Evolutionary conservation across 345 rosid genomes (phyloP), one percentile per base, ranked within the genome.

Genomic region (Eutrema yunnanense): DNA sequence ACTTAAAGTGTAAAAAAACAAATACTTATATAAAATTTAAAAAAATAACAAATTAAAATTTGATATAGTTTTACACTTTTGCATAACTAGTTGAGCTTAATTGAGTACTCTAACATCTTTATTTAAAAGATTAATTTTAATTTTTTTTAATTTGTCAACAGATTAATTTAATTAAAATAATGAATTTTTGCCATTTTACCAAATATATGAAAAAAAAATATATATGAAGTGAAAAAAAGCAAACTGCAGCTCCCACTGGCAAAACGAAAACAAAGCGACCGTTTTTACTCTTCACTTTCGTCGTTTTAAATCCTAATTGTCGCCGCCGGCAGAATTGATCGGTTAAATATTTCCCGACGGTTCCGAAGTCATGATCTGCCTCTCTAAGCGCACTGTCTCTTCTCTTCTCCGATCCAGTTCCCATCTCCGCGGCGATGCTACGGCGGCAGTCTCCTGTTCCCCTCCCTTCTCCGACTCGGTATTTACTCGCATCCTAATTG

Each of bases 301-400:
- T 37, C 10, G 10, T 37, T 37, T 10, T 41, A 41, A 10, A 22
- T 22, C 26, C 26, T 22, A 22, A 22, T 46, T 6, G 0, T 5
- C 19, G 70, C 37, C 71, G 48, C 71, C 71, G 62, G 19, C 40
- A 2, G 53, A 64, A 22, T 54, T 53, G 7, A 40, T 67, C 72
- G 38, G 72, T 41, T 8, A 49, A 41, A 8, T 0, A 16, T 51
- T 27, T 59, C 13, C 26, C 73, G 58, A 6, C 57, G 68, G 9
- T 37, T 55, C 63, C 10, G 6, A 43, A 62, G 60, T 55, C 66
- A 64, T 70, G 80, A 48, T 55, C 67, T 9, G 4, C 72, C 49
- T 41, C 72, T 76, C 76, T 34, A 56, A 44, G 58, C 76, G 76
- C 43, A 57, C 75, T 10, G 16, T 19, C 37, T 69, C 60, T 54